Evolutionary conservation across 2,329 filamentous ascomycete species (phyloP), one percentile per base, ranked within the genome.

Genomic region (Apiospora aurea): DNA sequence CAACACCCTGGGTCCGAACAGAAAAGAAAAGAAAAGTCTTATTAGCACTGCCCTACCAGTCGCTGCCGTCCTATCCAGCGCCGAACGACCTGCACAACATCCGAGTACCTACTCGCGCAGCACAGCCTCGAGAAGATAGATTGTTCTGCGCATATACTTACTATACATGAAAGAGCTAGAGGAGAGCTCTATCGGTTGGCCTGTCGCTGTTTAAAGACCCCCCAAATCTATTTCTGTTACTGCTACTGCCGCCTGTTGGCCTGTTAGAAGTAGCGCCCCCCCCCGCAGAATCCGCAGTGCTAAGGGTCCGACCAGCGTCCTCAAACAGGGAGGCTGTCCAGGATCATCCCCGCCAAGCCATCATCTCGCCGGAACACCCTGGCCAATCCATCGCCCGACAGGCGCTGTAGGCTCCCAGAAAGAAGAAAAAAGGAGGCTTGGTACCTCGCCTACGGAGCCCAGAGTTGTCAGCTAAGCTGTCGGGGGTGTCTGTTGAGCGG

Each of bases 311-410:
- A 29, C 49, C 49, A 53, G 49, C 24, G 49, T 53, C 46, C 46
- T 57, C 51, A 64, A 64, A 41, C 57, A 64, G 57, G 57, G 16
- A 18, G 41, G 8, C 21, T 24, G 4, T n/a, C 57, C 57, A 41
- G 57, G 57, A 34, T 41, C n/a, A 41, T 64, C 57, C 57, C 57
- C 57, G 57, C 57, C 57, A 64, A 64, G 57, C 57, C 53, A 34
- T 61, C 14, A 6, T 34, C 53, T 18, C 34, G 49, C 49, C 49
- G 49, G 8, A 24, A 51, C n/a, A 51, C n/a, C 29, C 34, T 34
- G 57, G 41, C 34, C 57, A 64, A 64, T 41, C 57, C 57, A 64
- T 64, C 8, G 57, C 57, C 57, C 34, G 57, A 64, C 57, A 64
- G 41, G 57, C 57, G 57, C 57, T 61, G 24, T 24, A 53, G 51